These are phyloP conservation scores for Davidsoniella eucalypti DNA, from an alignment of 2,329 filamentous ascomycete species.

Conservation along the genomic window DNA sequence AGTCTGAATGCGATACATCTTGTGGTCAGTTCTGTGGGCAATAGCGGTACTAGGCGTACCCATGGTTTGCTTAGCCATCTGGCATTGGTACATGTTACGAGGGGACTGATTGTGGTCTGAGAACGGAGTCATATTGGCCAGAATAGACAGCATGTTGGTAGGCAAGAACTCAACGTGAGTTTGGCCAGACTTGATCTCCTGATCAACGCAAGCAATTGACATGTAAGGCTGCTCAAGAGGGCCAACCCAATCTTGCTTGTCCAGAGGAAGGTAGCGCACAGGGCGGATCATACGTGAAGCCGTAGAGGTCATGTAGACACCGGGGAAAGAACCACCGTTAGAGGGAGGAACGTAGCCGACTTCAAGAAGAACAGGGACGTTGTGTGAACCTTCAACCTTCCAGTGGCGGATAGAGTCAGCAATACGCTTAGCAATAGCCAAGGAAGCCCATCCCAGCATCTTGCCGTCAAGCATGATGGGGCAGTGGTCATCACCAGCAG, in stretches of 20 bases:
- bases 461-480: conserved; percentile 80
- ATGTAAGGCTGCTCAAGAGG: conserved; percentile 96
- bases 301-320: conserved; percentile 82
- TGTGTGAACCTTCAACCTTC: conserved; percentile 79
- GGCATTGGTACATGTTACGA: conserved; percentile 98
- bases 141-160: conserved; percentile 91
- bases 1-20: conserved; percentile 84
- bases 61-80: conserved; percentile 99
- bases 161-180: conserved; percentile 90
- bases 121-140: conserved; percentile 98
- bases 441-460: conserved; percentile 79
- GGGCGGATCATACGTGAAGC: conserved; percentile 77
- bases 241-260: conserved; percentile 75
- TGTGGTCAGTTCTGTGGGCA: conserved; percentile 87
- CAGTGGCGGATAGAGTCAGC: conserved; percentile 80
- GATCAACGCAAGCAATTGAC: conserved; percentile 84
- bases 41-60: conserved; percentile 80
- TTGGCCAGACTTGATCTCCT: conserved; percentile 74
- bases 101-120: conserved; percentile 98
- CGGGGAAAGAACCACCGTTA: conserved; percentile 85
- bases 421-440: conserved; percentile 64
- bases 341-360: conserved; percentile 83
- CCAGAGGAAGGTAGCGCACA: conserved; percentile 78
- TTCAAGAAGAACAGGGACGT: conserved; percentile 69
- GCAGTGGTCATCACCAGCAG: conserved; percentile 67